Evolutionary conservation across 176 grass and related monocot genomes (phyloP), one percentile per base, ranked within the genome.

Genomic region (Triticum dicoccoides): DNA sequence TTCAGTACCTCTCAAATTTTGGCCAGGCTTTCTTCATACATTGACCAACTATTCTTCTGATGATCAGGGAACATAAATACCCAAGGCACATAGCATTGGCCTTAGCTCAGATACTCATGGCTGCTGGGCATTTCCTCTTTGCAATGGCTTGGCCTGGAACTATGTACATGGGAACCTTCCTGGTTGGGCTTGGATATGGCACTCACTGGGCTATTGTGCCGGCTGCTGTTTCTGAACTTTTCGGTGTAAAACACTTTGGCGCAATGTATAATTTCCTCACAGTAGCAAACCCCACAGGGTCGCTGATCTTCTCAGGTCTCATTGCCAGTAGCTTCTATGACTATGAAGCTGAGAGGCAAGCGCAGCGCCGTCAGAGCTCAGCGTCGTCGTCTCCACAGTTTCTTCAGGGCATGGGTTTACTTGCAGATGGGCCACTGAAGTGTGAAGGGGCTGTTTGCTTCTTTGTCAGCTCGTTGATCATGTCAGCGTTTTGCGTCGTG

Each of bases 221-320:
- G 29, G 93, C 89, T 64, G 83, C 89, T 3, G 91, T 87, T 11
- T 95, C 95, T 51, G 93, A 98, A 73, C 91, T 98, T 71, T 95
- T 98, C 1, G 91, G 93, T 2, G 69, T 95, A 64, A 95, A 92
- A 75, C 85, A 92, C 86, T 98, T 98, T 0, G 91, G 96, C 14
- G 87, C 96, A 20, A 85, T 95, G 86, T 98, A 98, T 88, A 98
- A 98, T 85, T 98, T 98, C 61, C 93, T 98, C 44, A 95, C 91
- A 23, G 85, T 95, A 49, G 87, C 91, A 68, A 98, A 98, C 38
- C 96, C 96, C 15, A 80, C 78, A 9, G 96, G 89, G 5, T 98
- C 91, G 17, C 33, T 95, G 35, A 61, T 95, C 61, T 95, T 98
- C 84, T 95, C 93, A 9, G 93, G 88, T n/a, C 78, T 95, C 63